Base-by-base conservation (phyloP, 257 asterid species). In the Avicennia marina region DNA sequence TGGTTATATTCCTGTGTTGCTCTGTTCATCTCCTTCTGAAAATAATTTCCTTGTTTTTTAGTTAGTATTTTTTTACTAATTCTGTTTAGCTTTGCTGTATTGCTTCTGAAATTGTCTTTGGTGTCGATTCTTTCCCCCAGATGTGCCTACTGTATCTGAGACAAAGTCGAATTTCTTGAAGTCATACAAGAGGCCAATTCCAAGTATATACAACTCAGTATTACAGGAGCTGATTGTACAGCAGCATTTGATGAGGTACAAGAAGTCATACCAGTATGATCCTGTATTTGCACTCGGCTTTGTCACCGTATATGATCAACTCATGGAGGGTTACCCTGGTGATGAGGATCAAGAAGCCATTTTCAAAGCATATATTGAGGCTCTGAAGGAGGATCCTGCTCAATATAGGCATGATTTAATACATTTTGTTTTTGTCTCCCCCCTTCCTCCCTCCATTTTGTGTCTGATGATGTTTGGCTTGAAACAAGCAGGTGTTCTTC, bases 231-330 rank as follows among this genome's bases (percentile, higher is more conserved):
- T 91, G 66, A 78, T 91, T 62, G 98, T 91, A 39, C 98, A 81
- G 46, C 98, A 91, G 64, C 98, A 91, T 76, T 70, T 88, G 67
- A 70, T 74, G 75, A 80, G 75, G 80, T 91, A 91, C 79, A 91
- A 81, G 90, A 85, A 62, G 64, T 81, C 98, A 20, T 85, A 83
- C 62, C 80, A 51, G 26, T 85, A 91, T 34, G 96, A 91, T 69
- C 88, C 95, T n/a, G 80, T 88, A 38, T 85, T 88, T 57, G 96
- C 95, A 16, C 95, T 91, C 24, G 96, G 96, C 16, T 91, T 91
- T 63, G 96, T 91, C 24, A 91, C 98, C 0, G 85, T 91, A 21
- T 83, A 81, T 74, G 98, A 91, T 69, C 86, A 80, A 40, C 93
- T 91, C 54, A 91, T 91, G 98, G 98, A 91, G 19, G 95, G 95